Evolutionary conservation across 768 basidiomycete species (phyloP).

Genomic region (Coprinopsis cinerea): DNA sequence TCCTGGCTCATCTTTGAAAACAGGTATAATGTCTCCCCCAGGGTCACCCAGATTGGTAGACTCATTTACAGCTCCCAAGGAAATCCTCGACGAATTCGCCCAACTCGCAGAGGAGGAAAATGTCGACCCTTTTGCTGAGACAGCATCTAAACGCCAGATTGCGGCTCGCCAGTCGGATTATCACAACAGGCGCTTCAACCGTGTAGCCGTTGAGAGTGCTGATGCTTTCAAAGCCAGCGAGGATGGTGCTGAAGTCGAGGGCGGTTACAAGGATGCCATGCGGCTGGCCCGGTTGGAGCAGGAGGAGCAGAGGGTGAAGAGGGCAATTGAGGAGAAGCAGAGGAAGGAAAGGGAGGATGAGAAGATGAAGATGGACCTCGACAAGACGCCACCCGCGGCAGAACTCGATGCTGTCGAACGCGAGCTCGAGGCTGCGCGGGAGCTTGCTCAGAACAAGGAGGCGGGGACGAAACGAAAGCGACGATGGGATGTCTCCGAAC

Average conservation of each 20-base stretch:
- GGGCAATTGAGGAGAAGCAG: constrained; percentile 87
- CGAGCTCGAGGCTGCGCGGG: constrained; percentile 56
- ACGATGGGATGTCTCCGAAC: constrained; percentile 71
- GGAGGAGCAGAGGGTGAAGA: constrained; percentile 80
- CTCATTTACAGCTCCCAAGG: constrained; percentile 90
- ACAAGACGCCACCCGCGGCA: constrained; percentile 84
- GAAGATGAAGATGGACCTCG: constrained; percentile 78
- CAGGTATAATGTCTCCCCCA: constrained; percentile 52
- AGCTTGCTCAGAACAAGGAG: constrained; percentile 34
- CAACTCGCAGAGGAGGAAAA: constrained; percentile 93
- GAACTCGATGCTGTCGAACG: constrained; percentile 70
- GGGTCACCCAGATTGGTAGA: constrained; percentile 72
- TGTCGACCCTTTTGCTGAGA: constrained; percentile 88
- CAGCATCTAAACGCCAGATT: constrained; percentile 89
- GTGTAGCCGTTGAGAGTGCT: constrained; percentile 73
- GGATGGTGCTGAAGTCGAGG: constrained; percentile 62
- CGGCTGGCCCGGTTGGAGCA: constrained; percentile 83
- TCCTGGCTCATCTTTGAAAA: constrained; percentile 12
- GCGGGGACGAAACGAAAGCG: constrained; percentile 65
- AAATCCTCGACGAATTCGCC: constrained; percentile 89
- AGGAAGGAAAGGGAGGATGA: constrained; percentile 68
- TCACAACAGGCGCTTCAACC: constrained; percentile 85
- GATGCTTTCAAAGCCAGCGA: constrained; percentile 69
- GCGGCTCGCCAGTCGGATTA: constrained; percentile 92
- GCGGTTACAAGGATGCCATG: constrained; percentile 97